Percentiles rank a stretch among this genome's conserved stretches.
phyloP scores from a whole-genome alignment of 768 basidiomycete genomes.

The Termitomyces sp. region DNA sequence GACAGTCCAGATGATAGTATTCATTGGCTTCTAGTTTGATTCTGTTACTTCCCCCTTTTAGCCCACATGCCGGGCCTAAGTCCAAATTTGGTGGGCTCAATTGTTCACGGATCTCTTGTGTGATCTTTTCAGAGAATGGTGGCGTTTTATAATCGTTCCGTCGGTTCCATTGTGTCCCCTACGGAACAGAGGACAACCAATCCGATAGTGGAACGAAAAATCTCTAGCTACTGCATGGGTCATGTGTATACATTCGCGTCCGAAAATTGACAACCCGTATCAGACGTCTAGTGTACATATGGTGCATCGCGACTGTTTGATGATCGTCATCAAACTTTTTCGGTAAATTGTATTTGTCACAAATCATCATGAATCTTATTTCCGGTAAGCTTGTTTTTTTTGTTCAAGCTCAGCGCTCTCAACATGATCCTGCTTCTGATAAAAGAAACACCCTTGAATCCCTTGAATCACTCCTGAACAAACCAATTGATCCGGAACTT shows the following conservation, averaged over 20 bases:
- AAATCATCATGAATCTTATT: neutral
- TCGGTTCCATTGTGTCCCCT: neutral
- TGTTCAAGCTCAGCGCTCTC: neutral
- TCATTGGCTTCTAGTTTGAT: neutral
- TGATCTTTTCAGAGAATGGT: neutral
- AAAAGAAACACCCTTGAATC: neutral
- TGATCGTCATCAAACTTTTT: neutral
- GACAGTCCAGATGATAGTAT: neutral
- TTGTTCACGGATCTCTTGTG: constrained; percentile 1
- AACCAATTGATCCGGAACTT: neutral
- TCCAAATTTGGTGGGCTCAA: neutral
- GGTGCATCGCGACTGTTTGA: neutral
- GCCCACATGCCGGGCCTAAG: neutral
- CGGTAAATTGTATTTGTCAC: neutral
- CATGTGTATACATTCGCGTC: neutral
- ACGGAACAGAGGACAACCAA: neutral
- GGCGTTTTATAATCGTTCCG: neutral
- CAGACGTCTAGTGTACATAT: too few relatives aligned
- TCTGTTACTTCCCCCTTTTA: neutral
- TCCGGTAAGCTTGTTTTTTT: neutral
- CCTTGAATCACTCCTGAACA: too few relatives aligned
- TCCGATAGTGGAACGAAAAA: neutral
- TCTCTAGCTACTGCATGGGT: too few relatives aligned
- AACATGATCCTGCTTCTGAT: constrained; percentile 1
- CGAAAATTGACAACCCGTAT: neutral